phyloP scores from a whole-genome alignment of 768 basidiomycete genomes.

The Pisolithus orientalis region DNA sequence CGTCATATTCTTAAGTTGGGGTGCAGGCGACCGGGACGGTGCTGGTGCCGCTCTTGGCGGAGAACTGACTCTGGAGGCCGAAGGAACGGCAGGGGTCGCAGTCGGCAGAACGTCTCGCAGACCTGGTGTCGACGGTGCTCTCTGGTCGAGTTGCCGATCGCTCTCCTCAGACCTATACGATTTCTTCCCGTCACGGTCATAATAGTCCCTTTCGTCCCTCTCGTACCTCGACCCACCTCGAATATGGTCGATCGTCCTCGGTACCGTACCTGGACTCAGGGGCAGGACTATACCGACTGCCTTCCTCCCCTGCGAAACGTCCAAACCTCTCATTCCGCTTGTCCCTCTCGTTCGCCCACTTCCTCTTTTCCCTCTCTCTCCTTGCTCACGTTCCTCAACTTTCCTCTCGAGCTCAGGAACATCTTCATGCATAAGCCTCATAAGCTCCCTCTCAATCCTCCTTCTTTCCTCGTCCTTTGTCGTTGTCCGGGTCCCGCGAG shows the following conservation, averaged over 20 bases:
- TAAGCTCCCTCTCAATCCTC: slow-evolving; percentile 80
- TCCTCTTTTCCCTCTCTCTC: slow-evolving; percentile 70
- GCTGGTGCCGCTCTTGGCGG: slow-evolving; percentile 48
- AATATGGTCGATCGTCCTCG: slow-evolving; percentile 49
- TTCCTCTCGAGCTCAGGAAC: slow-evolving; percentile 86
- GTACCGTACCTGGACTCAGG: slow-evolving; percentile 30
- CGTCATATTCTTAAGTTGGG: slow-evolving; percentile 71
- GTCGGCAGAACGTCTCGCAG: slow-evolving; percentile 39
- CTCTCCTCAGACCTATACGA: slow-evolving; percentile 26
- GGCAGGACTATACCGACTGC: slow-evolving; percentile 24
- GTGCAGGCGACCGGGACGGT: slow-evolving; percentile 52
- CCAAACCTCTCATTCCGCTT: slow-evolving; percentile 77
- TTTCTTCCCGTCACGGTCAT: slow-evolving; percentile 14
- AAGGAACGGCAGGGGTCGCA: slow-evolving; percentile 41
- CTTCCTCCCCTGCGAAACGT: slow-evolving; percentile 48
- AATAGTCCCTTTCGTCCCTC: slow-evolving; percentile 33
- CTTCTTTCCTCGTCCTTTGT: slow-evolving; percentile 83
- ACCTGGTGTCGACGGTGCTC: not conserved
- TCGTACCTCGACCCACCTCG: slow-evolving; percentile 34
- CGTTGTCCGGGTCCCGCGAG: slow-evolving; percentile 62
- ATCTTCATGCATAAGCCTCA: slow-evolving; percentile 82
- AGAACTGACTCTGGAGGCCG: slow-evolving; percentile 27
- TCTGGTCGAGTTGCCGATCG: slow-evolving; percentile 28
- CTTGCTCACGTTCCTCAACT: slow-evolving; percentile 75
- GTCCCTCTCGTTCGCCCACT: slow-evolving; percentile 77